Evolutionary conservation across 192 early-diverging fungal genomes (phyloP).

Genomic region (Phlyctochytrium planicorne): DNA sequence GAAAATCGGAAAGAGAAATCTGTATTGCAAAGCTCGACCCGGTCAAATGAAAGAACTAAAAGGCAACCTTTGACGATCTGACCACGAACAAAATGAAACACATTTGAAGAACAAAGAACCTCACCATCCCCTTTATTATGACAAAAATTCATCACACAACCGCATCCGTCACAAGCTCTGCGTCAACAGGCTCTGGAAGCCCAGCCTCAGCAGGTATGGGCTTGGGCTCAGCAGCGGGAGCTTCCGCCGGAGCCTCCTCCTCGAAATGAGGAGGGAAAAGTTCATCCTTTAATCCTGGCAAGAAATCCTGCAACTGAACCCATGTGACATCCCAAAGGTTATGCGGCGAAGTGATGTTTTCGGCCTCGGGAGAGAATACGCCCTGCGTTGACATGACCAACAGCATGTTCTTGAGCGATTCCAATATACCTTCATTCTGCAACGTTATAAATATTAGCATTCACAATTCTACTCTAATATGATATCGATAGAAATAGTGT

Average conservation of each 20-base stretch:
- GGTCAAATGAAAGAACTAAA: neutral
- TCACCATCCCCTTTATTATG: no score
- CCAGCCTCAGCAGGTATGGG: no score
- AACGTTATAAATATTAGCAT: no score
- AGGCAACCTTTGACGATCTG: no score
- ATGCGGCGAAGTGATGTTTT: constrained; percentile 9
- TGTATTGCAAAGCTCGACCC: neutral
- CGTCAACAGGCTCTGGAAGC: no score
- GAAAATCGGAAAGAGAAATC: neutral
- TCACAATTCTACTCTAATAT: constrained; percentile 4
- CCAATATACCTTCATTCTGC: constrained; percentile 70
- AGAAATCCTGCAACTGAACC: constrained; percentile 57
- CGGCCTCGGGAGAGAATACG: constrained; percentile 45
- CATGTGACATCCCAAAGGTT: constrained; percentile 74
- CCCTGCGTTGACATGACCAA: constrained; percentile 77
- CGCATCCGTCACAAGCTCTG: no score
- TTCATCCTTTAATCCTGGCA: constrained; percentile 69
- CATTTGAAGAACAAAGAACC: no score
- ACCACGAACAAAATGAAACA: no score
- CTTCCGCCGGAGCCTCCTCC: neutral
- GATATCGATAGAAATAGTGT: constrained; percentile 43
- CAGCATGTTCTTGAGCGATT: constrained; percentile 80
- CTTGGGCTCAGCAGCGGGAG: neutral
- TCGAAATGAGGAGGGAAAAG: constrained; percentile 40
- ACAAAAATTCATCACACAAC: no score